Evolutionary conservation across 495 filamentous ascomycete genomes (phyloP).

Genomic region (Penicillium bovifimosum): DNA sequence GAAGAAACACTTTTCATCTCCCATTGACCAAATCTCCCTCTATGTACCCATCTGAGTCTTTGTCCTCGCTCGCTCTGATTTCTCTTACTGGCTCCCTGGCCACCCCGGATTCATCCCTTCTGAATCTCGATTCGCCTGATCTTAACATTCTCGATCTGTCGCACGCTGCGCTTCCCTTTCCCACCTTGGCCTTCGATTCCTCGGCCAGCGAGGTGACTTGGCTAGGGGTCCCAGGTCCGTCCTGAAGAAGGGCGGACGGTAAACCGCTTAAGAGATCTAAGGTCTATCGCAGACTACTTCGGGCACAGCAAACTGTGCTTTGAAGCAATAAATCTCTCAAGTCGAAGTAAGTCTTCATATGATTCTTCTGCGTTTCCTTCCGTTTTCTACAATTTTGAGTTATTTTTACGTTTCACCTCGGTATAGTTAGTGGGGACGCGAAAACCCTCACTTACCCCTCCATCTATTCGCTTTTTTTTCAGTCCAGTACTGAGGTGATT

Average conservation of each 20-base stretch:
- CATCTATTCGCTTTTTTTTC: neutral
- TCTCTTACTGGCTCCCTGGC: constrained; percentile 28
- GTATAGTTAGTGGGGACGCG: constrained; percentile 17
- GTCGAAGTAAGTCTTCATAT: constrained; percentile 13
- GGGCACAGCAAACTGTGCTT: neutral
- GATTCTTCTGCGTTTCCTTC: neutral
- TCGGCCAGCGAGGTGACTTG: constrained; percentile 40
- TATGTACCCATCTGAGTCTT: constrained; percentile 38
- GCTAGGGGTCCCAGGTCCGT: constrained; percentile 53
- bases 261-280: constrained; percentile 29
- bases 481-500: neutral
- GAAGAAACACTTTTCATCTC: constrained; percentile 4
- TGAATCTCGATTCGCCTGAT: constrained; percentile 8
- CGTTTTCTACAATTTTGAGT: neutral
- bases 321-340: constrained; percentile 3
- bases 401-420: constrained; percentile 3
- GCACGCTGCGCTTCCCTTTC: constrained; percentile 2
- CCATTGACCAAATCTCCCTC: constrained; percentile 19
- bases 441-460: constrained; percentile 25
- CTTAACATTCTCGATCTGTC: constrained; percentile 11
- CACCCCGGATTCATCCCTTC: constrained; percentile 14
- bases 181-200: constrained; percentile 21
- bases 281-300: constrained; percentile 5
- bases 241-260: constrained; percentile 57
- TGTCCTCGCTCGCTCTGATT: constrained; percentile 30